phyloP scores from a whole-genome alignment of 164 flowering plant species.

The Vitis cinerea region DNA sequence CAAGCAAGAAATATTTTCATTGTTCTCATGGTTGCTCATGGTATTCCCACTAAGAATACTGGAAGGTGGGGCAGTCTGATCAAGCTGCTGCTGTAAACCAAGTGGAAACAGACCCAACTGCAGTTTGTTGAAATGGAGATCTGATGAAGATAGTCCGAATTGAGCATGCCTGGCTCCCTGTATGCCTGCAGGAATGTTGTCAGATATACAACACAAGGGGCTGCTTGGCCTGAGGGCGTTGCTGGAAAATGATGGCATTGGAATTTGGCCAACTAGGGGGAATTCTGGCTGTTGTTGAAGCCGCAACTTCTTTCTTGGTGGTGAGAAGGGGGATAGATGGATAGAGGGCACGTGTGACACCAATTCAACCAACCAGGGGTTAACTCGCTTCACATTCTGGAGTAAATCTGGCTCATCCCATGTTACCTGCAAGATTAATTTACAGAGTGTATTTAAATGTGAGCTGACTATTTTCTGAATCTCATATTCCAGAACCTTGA shows the following conservation, averaged over 20 bases:
- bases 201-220: slow-evolving; percentile 36
- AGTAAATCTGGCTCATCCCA: slow-evolving; percentile 74
- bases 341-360: slow-evolving; percentile 47
- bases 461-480: no score
- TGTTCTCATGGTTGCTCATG: slow-evolving; percentile 9
- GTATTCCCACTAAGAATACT: slow-evolving; percentile 9
- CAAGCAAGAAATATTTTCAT: slow-evolving; percentile 34
- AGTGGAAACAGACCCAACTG: slow-evolving; percentile 31
- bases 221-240: slow-evolving; percentile 26
- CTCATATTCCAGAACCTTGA: no score
- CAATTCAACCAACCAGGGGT: slow-evolving; percentile 64
- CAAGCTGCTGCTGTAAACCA: slow-evolving; percentile 20
- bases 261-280: slow-evolving; percentile 28
- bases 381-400: slow-evolving; percentile 57
- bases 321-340: slow-evolving; percentile 45
- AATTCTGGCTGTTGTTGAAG: slow-evolving; percentile 36
- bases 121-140: slow-evolving; percentile 37
- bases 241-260: slow-evolving; percentile 31
- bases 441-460: no score
- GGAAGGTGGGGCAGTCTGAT: slow-evolving; percentile 16
- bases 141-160: slow-evolving; percentile 31
- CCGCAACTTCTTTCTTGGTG: slow-evolving; percentile 54
- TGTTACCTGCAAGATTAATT: slow-evolving; percentile 36
- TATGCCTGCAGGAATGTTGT: slow-evolving; percentile 47
- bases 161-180: slow-evolving; percentile 81